phyloP scores from a whole-genome alignment of 1,139 yeast species.

The Debaryomycetaceae sp. region DNA sequence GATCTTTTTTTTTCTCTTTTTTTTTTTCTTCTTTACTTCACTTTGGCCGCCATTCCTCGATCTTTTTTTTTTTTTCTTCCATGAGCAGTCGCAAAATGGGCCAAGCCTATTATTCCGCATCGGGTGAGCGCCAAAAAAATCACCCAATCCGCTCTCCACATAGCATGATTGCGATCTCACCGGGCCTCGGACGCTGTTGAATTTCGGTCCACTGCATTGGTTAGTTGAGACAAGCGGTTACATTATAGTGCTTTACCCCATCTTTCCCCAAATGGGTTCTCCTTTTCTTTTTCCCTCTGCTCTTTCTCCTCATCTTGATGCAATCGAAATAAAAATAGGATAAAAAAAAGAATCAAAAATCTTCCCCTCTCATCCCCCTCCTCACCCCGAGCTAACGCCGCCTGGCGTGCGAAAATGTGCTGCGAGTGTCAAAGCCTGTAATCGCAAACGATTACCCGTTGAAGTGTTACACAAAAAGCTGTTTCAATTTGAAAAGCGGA shows the following conservation, averaged over 20 bases:
- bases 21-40: slow-evolving; percentile 1
- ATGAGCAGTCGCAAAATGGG: no score
- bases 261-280: not conserved
- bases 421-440: no score
- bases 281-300: not conserved
- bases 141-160: slow-evolving; percentile 7
- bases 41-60: no score
- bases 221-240: no score
- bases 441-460: no score
- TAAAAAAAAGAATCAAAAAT: slow-evolving; percentile 1
- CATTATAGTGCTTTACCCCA: not conserved
- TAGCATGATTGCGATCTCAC: slow-evolving; percentile 4
- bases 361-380: no score
- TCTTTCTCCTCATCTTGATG: not conserved
- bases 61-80: slow-evolving; percentile 1
- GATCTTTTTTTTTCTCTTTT: slow-evolving; percentile 2
- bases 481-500: no score
- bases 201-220: no score
- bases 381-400: no score
- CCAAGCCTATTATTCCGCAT: slow-evolving; percentile 10
- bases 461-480: no score
- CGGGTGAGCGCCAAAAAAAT: slow-evolving; percentile 8
- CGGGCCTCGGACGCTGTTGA: no score
- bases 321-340: not conserved
- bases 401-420: no score